A percentile compares a stretch with the other conserved stretches of the same genome.
Evolutionary conservation across 495 filamentous ascomycete genomes (phyloP).

Genomic region (Podospora australis): DNA sequence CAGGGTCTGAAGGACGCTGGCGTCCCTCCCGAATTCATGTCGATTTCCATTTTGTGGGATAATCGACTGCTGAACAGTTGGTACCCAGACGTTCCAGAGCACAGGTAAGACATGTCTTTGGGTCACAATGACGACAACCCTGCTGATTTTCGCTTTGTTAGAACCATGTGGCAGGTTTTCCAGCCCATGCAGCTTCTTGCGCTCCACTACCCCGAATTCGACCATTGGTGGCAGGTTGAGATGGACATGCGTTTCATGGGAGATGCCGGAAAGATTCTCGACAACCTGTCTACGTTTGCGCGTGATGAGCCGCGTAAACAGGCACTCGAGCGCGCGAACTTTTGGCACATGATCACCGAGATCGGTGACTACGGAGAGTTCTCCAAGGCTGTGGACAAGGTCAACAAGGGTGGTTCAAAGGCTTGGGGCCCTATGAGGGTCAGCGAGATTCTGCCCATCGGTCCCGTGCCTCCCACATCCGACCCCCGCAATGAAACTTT

Average conservation of each 20-base stretch:
- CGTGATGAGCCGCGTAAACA: slow-evolving; percentile 48
- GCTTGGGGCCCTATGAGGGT: slow-evolving; percentile 57
- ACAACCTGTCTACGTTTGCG: slow-evolving; percentile 41
- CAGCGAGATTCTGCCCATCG: slow-evolving; percentile 42
- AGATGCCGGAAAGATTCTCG: slow-evolving; percentile 50
- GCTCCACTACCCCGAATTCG: slow-evolving; percentile 52
- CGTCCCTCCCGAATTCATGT: slow-evolving; percentile 50
- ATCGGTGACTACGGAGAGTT: slow-evolving; percentile 23
- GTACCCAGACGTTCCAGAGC: slow-evolving; percentile 32
- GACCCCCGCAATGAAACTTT: slow-evolving; percentile 42
- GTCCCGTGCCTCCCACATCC: slow-evolving; percentile 37
- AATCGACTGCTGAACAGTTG: slow-evolving; percentile 34
- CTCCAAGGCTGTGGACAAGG: slow-evolving; percentile 18
- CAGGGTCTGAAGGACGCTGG: slow-evolving; percentile 41
- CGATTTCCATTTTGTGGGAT: slow-evolving; percentile 52
- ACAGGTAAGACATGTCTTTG: slow-evolving; percentile 19
- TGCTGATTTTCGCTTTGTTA: neutral
- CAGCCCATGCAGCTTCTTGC: slow-evolving; percentile 51
- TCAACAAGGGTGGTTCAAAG: slow-evolving; percentile 18
- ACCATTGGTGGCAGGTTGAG: slow-evolving; percentile 58
- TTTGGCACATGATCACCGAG: slow-evolving; percentile 30
- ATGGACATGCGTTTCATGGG: slow-evolving; percentile 54
- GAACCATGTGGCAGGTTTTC: slow-evolving; percentile 34
- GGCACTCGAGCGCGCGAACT: slow-evolving; percentile 30
- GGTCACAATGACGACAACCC: neutral